phyloP scores from a whole-genome alignment of 2,329 filamentous ascomycete species.

The Trichoderma breve region DNA sequence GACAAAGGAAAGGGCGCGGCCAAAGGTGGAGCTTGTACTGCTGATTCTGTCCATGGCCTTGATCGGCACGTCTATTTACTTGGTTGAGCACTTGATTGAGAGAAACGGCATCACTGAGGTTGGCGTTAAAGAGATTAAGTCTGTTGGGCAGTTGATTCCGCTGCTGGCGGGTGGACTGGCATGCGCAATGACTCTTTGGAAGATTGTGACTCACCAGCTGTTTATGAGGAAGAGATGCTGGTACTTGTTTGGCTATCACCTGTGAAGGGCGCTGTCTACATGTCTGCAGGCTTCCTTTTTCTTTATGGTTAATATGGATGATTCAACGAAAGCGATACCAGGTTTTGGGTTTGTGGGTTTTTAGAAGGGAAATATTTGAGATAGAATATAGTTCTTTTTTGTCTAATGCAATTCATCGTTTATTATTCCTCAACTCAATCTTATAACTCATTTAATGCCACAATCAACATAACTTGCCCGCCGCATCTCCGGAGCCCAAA shows the following conservation, averaged over 20 bases:
- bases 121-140: conserved; percentile 13
- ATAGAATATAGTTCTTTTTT: neutral
- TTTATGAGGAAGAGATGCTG: conserved; percentile 24
- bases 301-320: neutral
- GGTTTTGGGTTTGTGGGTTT: neutral
- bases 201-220: conserved; percentile 22
- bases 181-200: conserved; percentile 23
- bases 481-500: neutral
- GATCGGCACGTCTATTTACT: conserved; percentile 23
- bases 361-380: neutral
- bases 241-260: conserved; percentile 25
- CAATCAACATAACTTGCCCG: neutral
- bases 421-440: neutral
- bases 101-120: conserved; percentile 23
- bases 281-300: neutral
- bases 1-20: conserved; percentile 6
- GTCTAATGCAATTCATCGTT: neutral
- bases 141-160: conserved; percentile 28
- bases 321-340: neutral
- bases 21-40: conserved; percentile 25
- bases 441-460: neutral
- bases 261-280: conserved; percentile 10
- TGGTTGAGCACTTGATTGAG: conserved; percentile 26
- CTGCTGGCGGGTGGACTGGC: conserved; percentile 26
- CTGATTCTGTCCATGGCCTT: conserved; percentile 24